A percentile compares a stretch with the other conserved stretches of the same genome.
Evolutionary conservation across 352 stramenopile species (phyloP).

Genomic region (Discostella stelligera): DNA sequence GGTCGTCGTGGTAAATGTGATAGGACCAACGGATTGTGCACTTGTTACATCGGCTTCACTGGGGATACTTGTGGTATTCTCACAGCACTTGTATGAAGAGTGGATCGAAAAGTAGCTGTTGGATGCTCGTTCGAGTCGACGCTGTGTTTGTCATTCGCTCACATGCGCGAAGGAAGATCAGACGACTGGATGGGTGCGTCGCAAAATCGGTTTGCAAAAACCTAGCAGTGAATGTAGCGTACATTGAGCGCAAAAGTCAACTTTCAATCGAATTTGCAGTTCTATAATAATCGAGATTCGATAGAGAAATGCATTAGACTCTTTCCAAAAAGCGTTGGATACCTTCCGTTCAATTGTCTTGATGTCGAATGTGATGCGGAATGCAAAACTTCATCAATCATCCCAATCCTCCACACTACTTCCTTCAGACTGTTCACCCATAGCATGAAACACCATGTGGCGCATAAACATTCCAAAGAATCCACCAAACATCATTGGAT

Average conservation of each 20-base stretch:
- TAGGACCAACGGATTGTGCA: conserved; percentile 89
- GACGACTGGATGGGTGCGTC: too few relatives aligned
- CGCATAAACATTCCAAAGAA: not conserved
- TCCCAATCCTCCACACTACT: not conserved
- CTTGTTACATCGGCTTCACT: conserved; percentile 91
- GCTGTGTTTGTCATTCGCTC: too few relatives aligned
- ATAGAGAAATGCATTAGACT: too few relatives aligned
- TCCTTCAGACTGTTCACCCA: not conserved
- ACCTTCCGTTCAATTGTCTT: not conserved
- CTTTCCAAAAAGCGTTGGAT: too few relatives aligned
- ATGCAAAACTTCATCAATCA: not conserved
- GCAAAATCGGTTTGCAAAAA: too few relatives aligned
- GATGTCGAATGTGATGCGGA: not conserved
- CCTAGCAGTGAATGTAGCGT: too few relatives aligned
- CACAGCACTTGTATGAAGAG: conserved; percentile 36
- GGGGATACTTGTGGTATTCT: conserved; percentile 43
- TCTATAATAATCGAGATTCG: too few relatives aligned
- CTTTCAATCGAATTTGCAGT: too few relatives aligned
- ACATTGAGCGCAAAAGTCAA: too few relatives aligned
- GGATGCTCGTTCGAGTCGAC: not conserved
- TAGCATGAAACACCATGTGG: not conserved
- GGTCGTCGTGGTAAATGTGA: conserved; percentile 94
- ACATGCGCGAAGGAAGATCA: too few relatives aligned
- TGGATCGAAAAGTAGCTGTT: not conserved
- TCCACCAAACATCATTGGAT: not conserved